Base-by-base conservation (phyloP, 495 filamentous ascomycete genomes). In the Acidomyces sp. region DNA sequence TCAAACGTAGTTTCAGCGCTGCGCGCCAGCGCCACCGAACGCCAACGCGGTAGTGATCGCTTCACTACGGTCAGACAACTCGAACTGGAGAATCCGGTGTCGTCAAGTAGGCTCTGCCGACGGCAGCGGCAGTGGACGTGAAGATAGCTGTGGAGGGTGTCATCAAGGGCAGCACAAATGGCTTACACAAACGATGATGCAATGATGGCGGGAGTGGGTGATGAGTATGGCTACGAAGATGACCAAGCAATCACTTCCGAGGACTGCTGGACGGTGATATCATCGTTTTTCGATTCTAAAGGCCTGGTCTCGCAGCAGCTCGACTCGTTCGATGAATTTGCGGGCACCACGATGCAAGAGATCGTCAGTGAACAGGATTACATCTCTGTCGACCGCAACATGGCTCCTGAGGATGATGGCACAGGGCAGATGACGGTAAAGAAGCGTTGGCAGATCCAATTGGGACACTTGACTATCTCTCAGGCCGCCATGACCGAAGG, bases 291-390 rank as follows among this genome's bases (percentile, higher is more conserved):
- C 64, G 85, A 94, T 45, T 66, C 68, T 32, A 95, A 95, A 63
- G 88, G 92, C 52, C 72, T 99, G 16, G 92, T 96, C 9, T 93
- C 92, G 3, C 92, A 96, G 58, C 90, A 99, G 64, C 72, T 96
- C 43, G 87, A 96, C 58, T 99, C 90, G 2, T 99, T 93, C 67
- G 82, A 99, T 64, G 86, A 95, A 55, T 99, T 99, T 55, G 80
- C 88, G 34, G 72, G 74, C 24, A 83, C 80, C 3, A 94, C 90
- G 0, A 87, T 96, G 65, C 84, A 93, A 49, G 82, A 93, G 46
- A 71, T 96, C 39, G 77, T 96, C 19, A 75, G 81, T 40, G 90
- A 96, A 56, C 86, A 93, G 55, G 79, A 80, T 24, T 71, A 80
- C 43, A 75, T 96, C 34, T 85, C 79, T 16, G 73, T 96, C 42